phyloP scores from a whole-genome alignment of 129 eudicot genomes.

The Sambucus nigra region DNA sequence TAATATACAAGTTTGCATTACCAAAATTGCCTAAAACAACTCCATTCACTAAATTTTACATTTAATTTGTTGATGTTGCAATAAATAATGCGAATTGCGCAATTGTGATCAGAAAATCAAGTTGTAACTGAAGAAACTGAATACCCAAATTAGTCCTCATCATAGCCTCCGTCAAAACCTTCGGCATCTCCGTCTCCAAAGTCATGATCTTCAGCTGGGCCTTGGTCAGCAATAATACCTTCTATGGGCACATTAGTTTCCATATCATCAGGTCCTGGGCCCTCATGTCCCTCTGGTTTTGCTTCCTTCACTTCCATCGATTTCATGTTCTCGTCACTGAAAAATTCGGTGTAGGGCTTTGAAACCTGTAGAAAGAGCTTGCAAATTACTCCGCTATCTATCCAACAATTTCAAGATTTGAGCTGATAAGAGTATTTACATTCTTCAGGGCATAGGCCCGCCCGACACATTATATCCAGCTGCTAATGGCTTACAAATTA shows the following conservation, averaged over 20 bases:
- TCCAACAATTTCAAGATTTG: background rate
- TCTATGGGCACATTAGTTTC: constrained; percentile 22
- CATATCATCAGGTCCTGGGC: constrained; percentile 37
- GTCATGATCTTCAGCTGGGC: constrained; percentile 34
- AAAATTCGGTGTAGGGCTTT: constrained; percentile 55
- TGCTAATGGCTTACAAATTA: no score
- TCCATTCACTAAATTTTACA: no score
- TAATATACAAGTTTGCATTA: no score
- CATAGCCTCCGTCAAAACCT: constrained; percentile 46
- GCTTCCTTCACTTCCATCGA: constrained; percentile 33
- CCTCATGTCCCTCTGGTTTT: constrained; percentile 14
- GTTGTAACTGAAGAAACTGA: no score
- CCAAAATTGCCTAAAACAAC: no score
- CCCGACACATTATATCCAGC: no score
- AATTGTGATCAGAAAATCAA: no score
- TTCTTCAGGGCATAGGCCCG: no score
- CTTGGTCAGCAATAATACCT: constrained; percentile 27
- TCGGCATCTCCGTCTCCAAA: constrained; percentile 59
- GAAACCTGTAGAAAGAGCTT: constrained; percentile 43
- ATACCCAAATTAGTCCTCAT: constrained; percentile 37
- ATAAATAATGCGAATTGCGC: no score
- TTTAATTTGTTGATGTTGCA: no score
- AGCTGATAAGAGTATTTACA: background rate
- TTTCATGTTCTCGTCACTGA: constrained; percentile 38
- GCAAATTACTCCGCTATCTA: background rate